phyloP scores from a whole-genome alignment of 2,329 filamentous ascomycete genomes.

The Ascochyta koolunga region DNA sequence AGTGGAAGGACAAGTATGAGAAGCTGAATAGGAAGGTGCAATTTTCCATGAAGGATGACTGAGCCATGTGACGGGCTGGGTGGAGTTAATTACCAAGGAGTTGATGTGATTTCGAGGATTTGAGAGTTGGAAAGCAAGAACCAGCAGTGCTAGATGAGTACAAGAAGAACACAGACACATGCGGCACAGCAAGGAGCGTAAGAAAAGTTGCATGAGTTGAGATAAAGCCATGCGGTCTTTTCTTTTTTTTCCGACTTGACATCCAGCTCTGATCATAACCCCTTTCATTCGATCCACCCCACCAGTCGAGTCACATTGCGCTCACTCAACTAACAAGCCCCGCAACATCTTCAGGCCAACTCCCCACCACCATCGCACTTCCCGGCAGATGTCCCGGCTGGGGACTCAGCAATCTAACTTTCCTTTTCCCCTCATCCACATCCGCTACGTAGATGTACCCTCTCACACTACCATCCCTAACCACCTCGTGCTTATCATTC shows the following conservation, averaged over 20 bases:
- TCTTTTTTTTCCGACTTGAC: no score
- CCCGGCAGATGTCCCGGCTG: conserved; percentile 81
- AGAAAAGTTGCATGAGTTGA: no score
- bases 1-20: background rate
- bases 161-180: no score
- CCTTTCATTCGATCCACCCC: background rate
- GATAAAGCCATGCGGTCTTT: no score
- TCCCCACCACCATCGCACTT: conserved; percentile 80
- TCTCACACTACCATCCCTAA: conserved; percentile 83
- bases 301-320: background rate
- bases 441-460: conserved; percentile 93
- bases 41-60: background rate
- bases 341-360: conserved; percentile 84
- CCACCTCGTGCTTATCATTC: conserved; percentile 71
- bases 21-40: background rate
- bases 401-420: conserved; percentile 81
- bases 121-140: no score
- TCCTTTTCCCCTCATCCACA: conserved; percentile 82
- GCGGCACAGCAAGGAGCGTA: no score
- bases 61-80: background rate
- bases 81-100: no score
- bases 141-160: no score
- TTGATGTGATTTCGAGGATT: no score
- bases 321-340: conserved; percentile 64
- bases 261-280: background rate